Base-by-base conservation (phyloP, 179 eudicot species). In the Corrigiola litoralis region DNA sequence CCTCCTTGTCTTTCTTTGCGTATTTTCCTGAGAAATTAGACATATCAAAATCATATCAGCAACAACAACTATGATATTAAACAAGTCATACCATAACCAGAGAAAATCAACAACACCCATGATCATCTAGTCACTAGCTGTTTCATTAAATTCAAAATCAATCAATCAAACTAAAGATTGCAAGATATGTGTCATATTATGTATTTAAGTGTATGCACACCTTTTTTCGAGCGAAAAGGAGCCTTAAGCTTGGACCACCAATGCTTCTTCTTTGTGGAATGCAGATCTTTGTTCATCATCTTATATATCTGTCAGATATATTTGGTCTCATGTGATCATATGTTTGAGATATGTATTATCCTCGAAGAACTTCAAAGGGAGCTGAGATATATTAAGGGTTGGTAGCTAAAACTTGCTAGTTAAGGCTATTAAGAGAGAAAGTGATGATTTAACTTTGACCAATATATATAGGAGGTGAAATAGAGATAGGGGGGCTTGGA, bases 201-300 rank as follows among this genome's bases (percentile, higher is more conserved):
- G n/a, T n/a, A n/a, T n/a, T n/a, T n/a, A n/a, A 44, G 6, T 14
- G 54, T 21, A 20, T 21, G 50, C 67, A 46, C 12, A 86, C 91
- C 79, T 53, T 54, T 40, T 44, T 64, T 31, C 5, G 67, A 61
- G 12, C 56, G 48, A 64, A 59, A 75, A 45, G 69, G 48, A 60
- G 75, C 75, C 32, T 49, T 77, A 41, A 79, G 60, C 67, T 75
- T 87, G 67, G 58, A 72, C 74, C 76, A 76, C 13, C 63, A 64
- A 69, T 69, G 63, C 61, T 66, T 81, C 47, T 13, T 63, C 57
- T 31, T 63, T 24, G 70, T 17, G 14, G 37, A 64, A 33, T 25
- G 12, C 42, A 24, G 31, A 28, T 36, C 31, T 41, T 46, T 16
- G 23, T 46, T 14, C 24, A 27, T 58, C 10, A 8, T 58, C 32